A percentile compares a stretch with the other conserved stretches of the same genome.
Evolutionary conservation across 1,284 basidiomycete species (phyloP).

Genomic region (Ceratobasidium sp.): DNA sequence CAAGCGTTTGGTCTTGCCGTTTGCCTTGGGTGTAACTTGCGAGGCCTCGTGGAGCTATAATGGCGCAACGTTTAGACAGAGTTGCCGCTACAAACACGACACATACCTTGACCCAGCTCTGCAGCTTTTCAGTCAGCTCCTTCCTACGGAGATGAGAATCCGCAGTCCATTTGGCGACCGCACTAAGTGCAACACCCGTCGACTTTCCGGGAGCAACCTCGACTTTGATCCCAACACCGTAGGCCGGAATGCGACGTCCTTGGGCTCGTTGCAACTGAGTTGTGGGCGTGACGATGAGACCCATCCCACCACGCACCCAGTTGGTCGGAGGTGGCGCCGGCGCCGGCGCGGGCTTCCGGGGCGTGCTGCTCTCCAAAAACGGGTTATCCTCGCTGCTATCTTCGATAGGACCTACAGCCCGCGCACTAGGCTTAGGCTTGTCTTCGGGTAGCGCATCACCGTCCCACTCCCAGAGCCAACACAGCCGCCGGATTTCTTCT

Average conservation of each 20-base stretch:
- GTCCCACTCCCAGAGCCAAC: constrained; percentile 92
- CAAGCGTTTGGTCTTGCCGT: constrained; percentile 43
- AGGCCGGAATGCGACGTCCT: constrained; percentile 76
- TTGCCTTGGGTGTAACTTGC: constrained; percentile 43
- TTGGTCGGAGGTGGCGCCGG: constrained; percentile 59
- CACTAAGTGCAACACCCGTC: constrained; percentile 81
- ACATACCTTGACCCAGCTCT: constrained; percentile 71
- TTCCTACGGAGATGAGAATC: constrained; percentile 68
- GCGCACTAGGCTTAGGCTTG: constrained; percentile 18
- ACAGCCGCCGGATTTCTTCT: constrained; percentile 75
- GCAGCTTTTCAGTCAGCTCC: constrained; percentile 68
- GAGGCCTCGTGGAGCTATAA: constrained; percentile 63
- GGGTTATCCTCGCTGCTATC: constrained; percentile 69
- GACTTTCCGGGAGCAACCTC: constrained; percentile 75
- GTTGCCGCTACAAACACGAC: not conserved
- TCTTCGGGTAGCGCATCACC: constrained; percentile 57
- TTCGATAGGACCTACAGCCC: constrained; percentile 37
- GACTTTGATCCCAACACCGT: constrained; percentile 84
- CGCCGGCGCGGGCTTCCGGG: constrained; percentile 53
- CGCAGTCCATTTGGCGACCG: constrained; percentile 84
- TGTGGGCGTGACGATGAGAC: constrained; percentile 73
- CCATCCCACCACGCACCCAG: constrained; percentile 81
- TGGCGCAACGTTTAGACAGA: constrained; percentile 42
- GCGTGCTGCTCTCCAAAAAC: constrained; percentile 62
- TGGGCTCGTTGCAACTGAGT: constrained; percentile 72